Conservation (phyloP, 805 yeast genomes). For the Candida sakaeoensis region DNA sequence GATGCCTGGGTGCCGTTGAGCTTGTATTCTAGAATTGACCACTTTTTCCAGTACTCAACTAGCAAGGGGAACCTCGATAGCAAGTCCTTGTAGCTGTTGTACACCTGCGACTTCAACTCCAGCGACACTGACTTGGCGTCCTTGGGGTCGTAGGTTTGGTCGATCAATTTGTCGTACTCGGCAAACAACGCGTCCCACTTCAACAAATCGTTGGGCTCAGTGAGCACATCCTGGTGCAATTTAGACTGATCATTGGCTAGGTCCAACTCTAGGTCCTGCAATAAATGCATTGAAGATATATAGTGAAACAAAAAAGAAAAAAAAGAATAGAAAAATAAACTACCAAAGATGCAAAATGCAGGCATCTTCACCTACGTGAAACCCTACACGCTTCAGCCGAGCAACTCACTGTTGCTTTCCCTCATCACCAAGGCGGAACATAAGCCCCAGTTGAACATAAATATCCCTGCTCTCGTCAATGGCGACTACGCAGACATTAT, state of each 20-base stretch:
- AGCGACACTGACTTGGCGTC: constrained; percentile 10
- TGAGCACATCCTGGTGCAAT: background rate
- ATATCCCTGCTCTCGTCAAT: constrained; percentile 16
- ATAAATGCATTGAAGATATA: constrained; percentile 1
- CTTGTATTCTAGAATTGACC: constrained; percentile 52
- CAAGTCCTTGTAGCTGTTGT: constrained; percentile 25
- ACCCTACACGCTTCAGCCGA: constrained; percentile 12
- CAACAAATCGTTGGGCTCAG: constrained; percentile 28
- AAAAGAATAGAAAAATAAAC: too few species aligned
- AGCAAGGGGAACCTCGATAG: constrained; percentile 56
- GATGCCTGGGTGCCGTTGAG: constrained; percentile 51
- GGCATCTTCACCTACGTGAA: constrained; percentile 6
- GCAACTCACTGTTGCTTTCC: constrained; percentile 11
- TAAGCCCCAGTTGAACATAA: background rate
- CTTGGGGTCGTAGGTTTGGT: constrained; percentile 11
- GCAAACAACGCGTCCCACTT: constrained; percentile 40
- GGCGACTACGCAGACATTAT: constrained; percentile 16
- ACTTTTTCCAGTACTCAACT: constrained; percentile 62
- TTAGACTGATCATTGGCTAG: background rate
- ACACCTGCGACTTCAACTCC: constrained; percentile 18
- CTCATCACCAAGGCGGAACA: constrained; percentile 9
- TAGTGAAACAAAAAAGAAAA: constrained; percentile 2
- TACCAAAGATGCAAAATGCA: background rate
- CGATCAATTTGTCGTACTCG: constrained; percentile 20
- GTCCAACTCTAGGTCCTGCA: constrained; percentile 2